Evolutionary conservation across 768 basidiomycete species (phyloP).

Genomic region (Cubamyces lactineus): DNA sequence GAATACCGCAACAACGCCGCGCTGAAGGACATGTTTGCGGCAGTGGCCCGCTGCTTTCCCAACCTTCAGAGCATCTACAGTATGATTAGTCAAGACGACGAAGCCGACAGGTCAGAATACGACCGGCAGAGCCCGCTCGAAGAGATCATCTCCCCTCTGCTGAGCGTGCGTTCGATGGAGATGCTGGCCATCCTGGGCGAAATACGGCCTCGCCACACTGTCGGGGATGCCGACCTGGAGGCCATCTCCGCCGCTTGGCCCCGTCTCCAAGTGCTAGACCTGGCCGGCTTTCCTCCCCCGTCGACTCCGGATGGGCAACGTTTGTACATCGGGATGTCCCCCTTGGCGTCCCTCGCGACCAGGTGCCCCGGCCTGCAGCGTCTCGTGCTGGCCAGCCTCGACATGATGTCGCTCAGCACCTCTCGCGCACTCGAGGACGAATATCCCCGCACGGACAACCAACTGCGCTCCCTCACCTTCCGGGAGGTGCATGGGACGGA

Average conservation of each 20-base stretch:
- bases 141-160: neutral
- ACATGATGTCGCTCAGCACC: neutral
- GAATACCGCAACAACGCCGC: no score
- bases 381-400: neutral
- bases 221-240: neutral
- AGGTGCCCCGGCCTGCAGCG: neutral
- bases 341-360: neutral
- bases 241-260: neutral
- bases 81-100: no score
- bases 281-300: neutral
- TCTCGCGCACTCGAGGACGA: no score
- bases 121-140: neutral
- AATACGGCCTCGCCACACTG: neutral
- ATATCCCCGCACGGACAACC: no score
- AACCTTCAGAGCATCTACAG: no score
- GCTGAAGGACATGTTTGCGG: no score
- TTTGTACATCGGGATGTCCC: neutral
- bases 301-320: neutral
- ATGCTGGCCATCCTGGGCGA: no score
- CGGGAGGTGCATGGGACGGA: no score
- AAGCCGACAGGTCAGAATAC: no score
- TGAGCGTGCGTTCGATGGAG: neutral
- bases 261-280: neutral
- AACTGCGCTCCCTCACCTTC: no score
- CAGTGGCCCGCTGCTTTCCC: no score